Evolutionary conservation across 2,329 filamentous ascomycete species (phyloP), one percentile per base, ranked within the genome.

Genomic region (Peltaster fructicola): DNA sequence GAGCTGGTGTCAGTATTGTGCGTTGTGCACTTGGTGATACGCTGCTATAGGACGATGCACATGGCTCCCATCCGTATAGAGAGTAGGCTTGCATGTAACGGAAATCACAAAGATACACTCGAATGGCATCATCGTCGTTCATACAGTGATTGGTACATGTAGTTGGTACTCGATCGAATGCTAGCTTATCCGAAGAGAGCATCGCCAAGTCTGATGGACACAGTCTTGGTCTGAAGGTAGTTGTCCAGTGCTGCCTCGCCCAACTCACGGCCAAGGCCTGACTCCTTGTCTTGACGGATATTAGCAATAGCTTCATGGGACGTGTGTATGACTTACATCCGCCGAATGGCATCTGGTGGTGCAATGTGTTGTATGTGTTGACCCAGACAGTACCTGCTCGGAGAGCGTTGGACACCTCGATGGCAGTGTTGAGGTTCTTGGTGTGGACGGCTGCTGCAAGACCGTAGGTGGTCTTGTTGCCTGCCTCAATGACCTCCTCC

Each of bases 21-120:
- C 65, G 88, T 30, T 93, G 85, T 48, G 85, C 82, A 4, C 58
- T 95, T 36, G 88, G 88, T 11, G 88, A 98, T 59, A 90, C 79
- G 24, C 56, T 95, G 41, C 57, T 95, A 47, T 93, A 57, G 26
- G n/a, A n/a, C n/a, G n/a, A n/a, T n/a, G n/a, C n/a, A n/a, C 14
- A 23, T n/a, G n/a, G n/a, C n/a, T n/a, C n/a, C n/a, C n/a, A n/a
- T n/a, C n/a, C n/a, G n/a, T n/a, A n/a, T n/a, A n/a, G n/a, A n/a
- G n/a, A n/a, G n/a, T n/a, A n/a, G n/a, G n/a, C n/a, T n/a, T n/a
- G n/a, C n/a, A n/a, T n/a, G n/a, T n/a, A n/a, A n/a, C n/a, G n/a
- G n/a, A n/a, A n/a, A n/a, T n/a, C n/a, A n/a, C n/a, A n/a, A n/a
- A n/a, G n/a, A n/a, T n/a, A n/a, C n/a, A n/a, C n/a, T n/a, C n/a